Conservation (phyloP, 441 rosid genomes). For the Populus trichocarpa region DNA sequence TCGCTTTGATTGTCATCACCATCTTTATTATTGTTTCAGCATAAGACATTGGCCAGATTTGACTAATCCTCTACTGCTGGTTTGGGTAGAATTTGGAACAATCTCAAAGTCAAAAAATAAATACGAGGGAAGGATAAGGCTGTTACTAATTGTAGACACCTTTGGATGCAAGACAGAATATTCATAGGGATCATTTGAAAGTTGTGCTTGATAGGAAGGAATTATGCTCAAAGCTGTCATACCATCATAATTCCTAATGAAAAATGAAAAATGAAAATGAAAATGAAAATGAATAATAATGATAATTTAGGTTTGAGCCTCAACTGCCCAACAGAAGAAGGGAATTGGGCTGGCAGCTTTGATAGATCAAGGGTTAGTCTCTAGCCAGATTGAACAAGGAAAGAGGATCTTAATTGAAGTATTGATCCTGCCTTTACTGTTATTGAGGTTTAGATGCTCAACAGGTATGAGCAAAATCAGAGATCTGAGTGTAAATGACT, state of each 20-base stretch:
- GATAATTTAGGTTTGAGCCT: background rate
- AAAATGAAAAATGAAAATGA: background rate
- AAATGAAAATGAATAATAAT: background rate
- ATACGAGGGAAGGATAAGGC: background rate
- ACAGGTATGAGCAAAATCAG: background rate
- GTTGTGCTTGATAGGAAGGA: conserved; percentile 2
- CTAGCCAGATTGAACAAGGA: background rate
- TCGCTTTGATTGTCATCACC: background rate
- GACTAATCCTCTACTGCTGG: background rate
- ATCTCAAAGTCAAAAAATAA: background rate
- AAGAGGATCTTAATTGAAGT: background rate
- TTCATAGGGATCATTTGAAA: background rate
- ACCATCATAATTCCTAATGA: background rate
- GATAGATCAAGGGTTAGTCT: background rate
- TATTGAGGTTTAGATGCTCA: background rate
- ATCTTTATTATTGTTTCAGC: background rate
- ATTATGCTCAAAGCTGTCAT: background rate
- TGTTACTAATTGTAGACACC: background rate
- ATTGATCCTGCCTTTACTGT: background rate
- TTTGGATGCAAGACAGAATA: background rate
- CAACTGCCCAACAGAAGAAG: background rate
- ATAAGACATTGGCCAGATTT: background rate
- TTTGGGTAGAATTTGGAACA: background rate
- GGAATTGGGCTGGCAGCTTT: background rate
- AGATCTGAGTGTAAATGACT: background rate